Base-by-base conservation (phyloP, 371 early-diverging fungal genomes). In the Apophysomyces trapeziformis region DNA sequence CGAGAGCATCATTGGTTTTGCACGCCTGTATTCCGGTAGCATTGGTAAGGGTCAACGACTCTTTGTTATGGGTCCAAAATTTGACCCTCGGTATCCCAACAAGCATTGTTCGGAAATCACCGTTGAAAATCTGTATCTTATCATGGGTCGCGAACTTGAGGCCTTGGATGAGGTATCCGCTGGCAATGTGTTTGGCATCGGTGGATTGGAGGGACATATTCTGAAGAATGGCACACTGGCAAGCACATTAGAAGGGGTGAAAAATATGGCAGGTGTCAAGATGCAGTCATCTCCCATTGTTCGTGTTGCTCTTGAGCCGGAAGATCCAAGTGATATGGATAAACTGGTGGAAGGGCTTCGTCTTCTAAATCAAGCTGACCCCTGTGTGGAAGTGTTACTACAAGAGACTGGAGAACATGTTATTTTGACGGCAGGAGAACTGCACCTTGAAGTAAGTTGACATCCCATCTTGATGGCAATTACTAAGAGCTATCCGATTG, bases 351-450 rank as follows among this genome's bases (percentile, higher is more conserved):
- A 90, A 36, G 99, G 99, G 0, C 79, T 99, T 9, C 90, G 85
- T 57, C 75, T 96, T 18, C 77, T 99, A 50, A 96, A 96, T 70
- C 95, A 93, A 68, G 92, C 98, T 1, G 99, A 99, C 71, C 95
- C 98, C 2, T 90, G 93, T 57, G 99, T 96, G 1, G 92, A 97
- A 71, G 93, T 98, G 7, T 66, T 92, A 64, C 68, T 93, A 4
- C 96, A 97, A 74, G 93, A 93, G 64, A 96, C 96, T 0, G 99
- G 99, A 21, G 99, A 99, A 77, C 95, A 96, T 71, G 95, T 99
- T 5, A 90, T 99, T 50, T 75, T 94, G 41, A 92, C 96, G 5
- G 96, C 98, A 5, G 99, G 99, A 58, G 99, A 99, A 80, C 80
- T 99, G 38, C 99, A 99, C 80, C 74, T 98, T 38, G 97, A 97